phyloP scores from a whole-genome alignment of 768 basidiomycete species.

The Mycena galericulata region DNA sequence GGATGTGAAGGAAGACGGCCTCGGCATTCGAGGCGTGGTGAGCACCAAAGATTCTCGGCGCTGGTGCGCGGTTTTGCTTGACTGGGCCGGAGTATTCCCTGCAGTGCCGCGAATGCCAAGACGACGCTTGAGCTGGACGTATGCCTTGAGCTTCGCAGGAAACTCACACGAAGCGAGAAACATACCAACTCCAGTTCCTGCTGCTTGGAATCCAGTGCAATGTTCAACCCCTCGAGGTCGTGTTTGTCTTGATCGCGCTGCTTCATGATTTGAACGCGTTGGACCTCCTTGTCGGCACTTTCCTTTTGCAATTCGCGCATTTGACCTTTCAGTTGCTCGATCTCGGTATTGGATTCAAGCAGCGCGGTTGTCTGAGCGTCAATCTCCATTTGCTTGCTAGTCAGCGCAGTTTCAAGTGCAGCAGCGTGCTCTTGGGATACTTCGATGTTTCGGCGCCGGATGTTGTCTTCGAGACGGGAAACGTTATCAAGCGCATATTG shows the following conservation, averaged over 20 bases:
- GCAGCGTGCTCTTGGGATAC: slow-evolving; percentile 67
- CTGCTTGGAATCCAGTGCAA: slow-evolving; percentile 93
- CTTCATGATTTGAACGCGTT: slow-evolving; percentile 77
- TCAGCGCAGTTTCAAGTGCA: slow-evolving; percentile 59
- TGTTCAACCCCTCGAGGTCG: slow-evolving; percentile 84
- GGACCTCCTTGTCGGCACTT: slow-evolving; percentile 87
- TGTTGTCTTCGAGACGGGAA: slow-evolving; percentile 66
- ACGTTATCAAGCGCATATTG: slow-evolving; percentile 65
- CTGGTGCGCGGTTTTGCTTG: slow-evolving; percentile 50
- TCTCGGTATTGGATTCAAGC: slow-evolving; percentile 63
- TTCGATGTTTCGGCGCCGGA: no score
- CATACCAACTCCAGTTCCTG: slow-evolving; percentile 91
- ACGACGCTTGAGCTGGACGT: slow-evolving; percentile 72
- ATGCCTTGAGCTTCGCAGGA: not conserved
- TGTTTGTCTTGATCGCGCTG: slow-evolving; percentile 76
- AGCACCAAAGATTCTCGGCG: slow-evolving; percentile 69
- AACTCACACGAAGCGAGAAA: slow-evolving; percentile 43
- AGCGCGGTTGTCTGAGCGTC: slow-evolving; percentile 61
- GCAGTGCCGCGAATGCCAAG: slow-evolving; percentile 67
- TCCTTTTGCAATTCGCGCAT: slow-evolving; percentile 80
- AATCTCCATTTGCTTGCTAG: slow-evolving; percentile 62
- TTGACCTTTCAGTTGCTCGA: slow-evolving; percentile 68
- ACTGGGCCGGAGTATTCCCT: slow-evolving; percentile 63
- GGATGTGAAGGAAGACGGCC: slow-evolving; percentile 70
- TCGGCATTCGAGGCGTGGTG: slow-evolving; percentile 62